Evolutionary conservation across 164 flowering plant genomes (phyloP), one percentile per base, ranked within the genome.

Genomic region (Vitis amurensis): DNA sequence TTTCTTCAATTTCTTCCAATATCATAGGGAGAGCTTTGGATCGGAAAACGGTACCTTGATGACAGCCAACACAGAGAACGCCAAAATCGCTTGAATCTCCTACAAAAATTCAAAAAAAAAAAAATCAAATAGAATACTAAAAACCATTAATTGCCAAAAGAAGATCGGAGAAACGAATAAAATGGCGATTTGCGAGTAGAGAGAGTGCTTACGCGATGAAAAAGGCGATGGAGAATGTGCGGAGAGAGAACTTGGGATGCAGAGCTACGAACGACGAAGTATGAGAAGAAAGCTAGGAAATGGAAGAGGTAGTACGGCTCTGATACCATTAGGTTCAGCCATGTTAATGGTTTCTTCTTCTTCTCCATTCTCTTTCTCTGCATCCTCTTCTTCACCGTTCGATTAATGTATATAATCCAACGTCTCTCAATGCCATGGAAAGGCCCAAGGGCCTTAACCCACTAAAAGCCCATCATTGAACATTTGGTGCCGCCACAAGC

Each of bases 1-100:
- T 37, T 37, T 37, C 44, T 37, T 8, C 50, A 61, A 47, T 27
- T 53, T 13, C 14, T 13, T 8, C 52, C 2, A n/a, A 52, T 13
- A 6, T 62, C 14, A 5, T 10, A 59, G 3, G 13, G 14, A 69
- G 52, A 37, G 44, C 4, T 37, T 55, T 11, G 48, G 50, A 15
- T 55, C 23, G 47, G 13, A 63, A 61, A 30, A 29, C 17, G 44
- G 15, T 76, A 92, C 98, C 97, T 92, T 94, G 23, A 89, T 67
- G 14, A 75, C 79, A 52, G 83, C 44, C 57, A 89, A 67, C 65
- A 88, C 67, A 0, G 58, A 59, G 69, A 88, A 81, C 15, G 91
- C 87, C 68, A 92, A 74, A 73, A 86, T 11, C 49, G 88, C 92
- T 81, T 94, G 97, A 82, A 88, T 78, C 75, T 92, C 99, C 97